These are phyloP conservation scores for Phytopythium helicoides DNA, from an alignment of 352 stramenopile genomes.

Conservation along the genomic window DNA sequence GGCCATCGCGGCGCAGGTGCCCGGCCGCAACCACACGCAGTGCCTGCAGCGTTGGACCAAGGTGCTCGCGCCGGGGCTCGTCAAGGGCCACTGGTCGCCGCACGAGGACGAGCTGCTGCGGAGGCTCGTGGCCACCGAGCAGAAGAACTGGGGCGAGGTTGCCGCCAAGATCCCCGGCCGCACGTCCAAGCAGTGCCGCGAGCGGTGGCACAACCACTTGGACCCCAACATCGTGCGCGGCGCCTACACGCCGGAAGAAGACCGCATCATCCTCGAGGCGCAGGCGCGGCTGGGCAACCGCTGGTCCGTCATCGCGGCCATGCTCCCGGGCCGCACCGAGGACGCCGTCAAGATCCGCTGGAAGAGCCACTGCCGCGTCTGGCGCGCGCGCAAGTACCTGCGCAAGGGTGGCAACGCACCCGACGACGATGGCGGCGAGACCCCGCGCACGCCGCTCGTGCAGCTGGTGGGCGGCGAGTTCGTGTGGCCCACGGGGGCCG, in stretches of 20 bases:
- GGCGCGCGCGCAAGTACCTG: slow-evolving; percentile 80
- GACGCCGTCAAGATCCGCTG: slow-evolving; percentile 94
- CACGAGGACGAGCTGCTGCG: slow-evolving; percentile 85
- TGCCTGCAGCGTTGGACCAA: slow-evolving; percentile 92
- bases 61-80: slow-evolving; percentile 81
- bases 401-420: slow-evolving; percentile 50
- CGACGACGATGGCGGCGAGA: slow-evolving; percentile 13
- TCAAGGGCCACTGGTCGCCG: slow-evolving; percentile 91
- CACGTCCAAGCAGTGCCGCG: slow-evolving; percentile 89
- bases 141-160: slow-evolving; percentile 89
- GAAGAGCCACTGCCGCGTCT: slow-evolving; percentile 88
- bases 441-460: slow-evolving; percentile 4
- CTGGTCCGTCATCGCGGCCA: slow-evolving; percentile 89
- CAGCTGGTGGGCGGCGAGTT: slow-evolving; percentile 5
- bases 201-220: slow-evolving; percentile 90
- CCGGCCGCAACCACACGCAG: too few species aligned
- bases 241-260: slow-evolving; percentile 85
- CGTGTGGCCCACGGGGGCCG: slow-evolving; percentile 4
- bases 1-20: slow-evolving; percentile 85
- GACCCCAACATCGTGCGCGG: slow-evolving; percentile 88
- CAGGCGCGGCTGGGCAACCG: slow-evolving; percentile 85
- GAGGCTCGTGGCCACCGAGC: slow-evolving; percentile 72
- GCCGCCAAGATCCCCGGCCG: slow-evolving; percentile 81
- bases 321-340: slow-evolving; percentile 87
- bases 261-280: slow-evolving; percentile 85